phyloP scores from a whole-genome alignment of 2,329 filamentous ascomycete species.

The Orbilia javanica region DNA sequence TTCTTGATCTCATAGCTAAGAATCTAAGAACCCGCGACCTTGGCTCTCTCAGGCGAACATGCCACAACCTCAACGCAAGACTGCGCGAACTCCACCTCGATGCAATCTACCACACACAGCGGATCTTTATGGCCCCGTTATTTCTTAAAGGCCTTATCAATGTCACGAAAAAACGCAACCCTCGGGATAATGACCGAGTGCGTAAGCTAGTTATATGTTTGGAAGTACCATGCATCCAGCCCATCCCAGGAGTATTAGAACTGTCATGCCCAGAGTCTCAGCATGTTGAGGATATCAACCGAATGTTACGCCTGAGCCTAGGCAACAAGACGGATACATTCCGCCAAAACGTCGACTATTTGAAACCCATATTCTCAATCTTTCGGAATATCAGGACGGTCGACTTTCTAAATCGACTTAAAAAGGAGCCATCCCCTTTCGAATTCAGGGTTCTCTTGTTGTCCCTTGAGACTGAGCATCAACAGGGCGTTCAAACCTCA shows the following conservation, averaged over 20 bases:
- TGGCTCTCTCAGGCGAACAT: conserved; percentile 22
- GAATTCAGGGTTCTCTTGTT: not conserved
- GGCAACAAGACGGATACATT: too few species aligned
- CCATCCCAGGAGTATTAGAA: not conserved
- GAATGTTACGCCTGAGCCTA: too few species aligned
- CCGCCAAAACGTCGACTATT: not conserved
- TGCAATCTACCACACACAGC: conserved; percentile 3
- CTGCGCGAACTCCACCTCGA: conserved; percentile 2
- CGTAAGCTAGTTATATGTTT: not conserved
- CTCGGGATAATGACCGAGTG: not conserved
- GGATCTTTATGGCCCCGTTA: not conserved
- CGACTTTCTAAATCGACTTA: not conserved
- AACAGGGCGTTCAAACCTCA: not conserved
- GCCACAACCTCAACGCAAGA: not conserved
- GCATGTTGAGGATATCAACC: not conserved
- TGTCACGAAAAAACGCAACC: not conserved
- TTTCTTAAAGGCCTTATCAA: conserved; percentile 24
- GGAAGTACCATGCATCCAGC: not conserved
- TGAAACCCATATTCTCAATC: not conserved
- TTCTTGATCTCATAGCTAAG: not conserved
- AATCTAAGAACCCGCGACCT: conserved; percentile 23
- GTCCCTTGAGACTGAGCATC: not conserved
- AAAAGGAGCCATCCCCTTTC: not conserved
- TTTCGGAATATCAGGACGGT: not conserved
- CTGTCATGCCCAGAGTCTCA: not conserved